A percentile compares a stretch with the other conserved stretches of the same genome.
These are phyloP conservation scores for Saturnispora kantuleensis DNA, from an alignment of 805 yeast species.

Conservation along the genomic window DNA sequence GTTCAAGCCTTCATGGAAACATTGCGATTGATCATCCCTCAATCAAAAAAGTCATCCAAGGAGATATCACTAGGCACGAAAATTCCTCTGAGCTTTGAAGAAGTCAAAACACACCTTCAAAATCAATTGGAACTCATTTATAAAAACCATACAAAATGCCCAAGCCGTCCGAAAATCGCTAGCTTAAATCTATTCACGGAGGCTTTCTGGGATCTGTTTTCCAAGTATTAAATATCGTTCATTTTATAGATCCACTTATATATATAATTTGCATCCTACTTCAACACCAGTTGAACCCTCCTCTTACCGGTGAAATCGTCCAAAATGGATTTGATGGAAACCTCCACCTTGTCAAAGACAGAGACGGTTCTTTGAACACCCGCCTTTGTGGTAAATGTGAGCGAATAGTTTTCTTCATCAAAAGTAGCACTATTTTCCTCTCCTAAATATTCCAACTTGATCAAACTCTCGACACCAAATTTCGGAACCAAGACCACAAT, in stretches of 20 bases:
- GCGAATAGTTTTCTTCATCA: conserved; percentile 68
- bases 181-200: conserved; percentile 1
- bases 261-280: conserved; percentile 20
- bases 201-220: conserved; percentile 3
- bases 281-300: conserved; percentile 67
- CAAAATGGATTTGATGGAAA: conserved; percentile 68
- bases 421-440: conserved; percentile 54
- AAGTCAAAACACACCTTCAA: not conserved
- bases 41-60: not conserved
- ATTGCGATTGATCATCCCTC: not conserved
- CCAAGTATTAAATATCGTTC: not conserved
- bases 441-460: conserved; percentile 67
- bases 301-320: conserved; percentile 90
- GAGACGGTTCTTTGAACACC: conserved; percentile 34
- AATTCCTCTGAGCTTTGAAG: not conserved
- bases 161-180: conserved; percentile 2
- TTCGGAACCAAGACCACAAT: conserved; percentile 90
- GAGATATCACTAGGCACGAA: not conserved
- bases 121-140: conserved; percentile 2
- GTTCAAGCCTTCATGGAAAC: conserved; percentile 3
- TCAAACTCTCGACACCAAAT: conserved; percentile 91
- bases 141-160: not conserved
- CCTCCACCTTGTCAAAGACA: conserved; percentile 80
- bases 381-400: conserved; percentile 40
- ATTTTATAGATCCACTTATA: not conserved